Evolutionary conservation across 441 rosid genomes (phyloP), one percentile per base, ranked within the genome.

Genomic region (Syzygium syzygioides): DNA sequence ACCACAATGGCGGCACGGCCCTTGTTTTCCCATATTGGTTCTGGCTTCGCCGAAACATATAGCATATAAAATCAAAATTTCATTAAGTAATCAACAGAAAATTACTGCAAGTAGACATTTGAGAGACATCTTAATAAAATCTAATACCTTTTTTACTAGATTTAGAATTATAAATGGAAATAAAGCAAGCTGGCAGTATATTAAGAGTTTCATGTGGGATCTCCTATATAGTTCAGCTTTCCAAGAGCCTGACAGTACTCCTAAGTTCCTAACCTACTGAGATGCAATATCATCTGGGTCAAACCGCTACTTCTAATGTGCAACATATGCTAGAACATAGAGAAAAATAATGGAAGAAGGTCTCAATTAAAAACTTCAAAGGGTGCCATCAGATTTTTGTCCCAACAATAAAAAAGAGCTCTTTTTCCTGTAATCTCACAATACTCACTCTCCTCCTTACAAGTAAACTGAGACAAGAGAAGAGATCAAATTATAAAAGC

Each of bases 1-100:
- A 32, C 87, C 87, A 85, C 87, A 85, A 41, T 85, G 87, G 66
- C 55, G 15, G 52, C 87, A 85, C n/a, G 87, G 87, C 66, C 87
- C 87, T 85, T 56, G 52, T 57, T 85, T 85, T 85, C 37, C 48
- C 60, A 54, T 85, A 23, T 85, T 34, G 52, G 62, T 85, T 85
- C 45, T 85, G 23, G 50, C 59, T 85, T 57, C 19, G 4, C 66
- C 34, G 30, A 55, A 55, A 54, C 87, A 76, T 41, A 76, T 76
- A 23, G 83, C 53, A 41, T 12, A 76, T 41, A 41, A 76, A 76
- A 41, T 76, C 52, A 76, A 23, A 23, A 76, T 41, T 41, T 76
- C 52, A 76, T 23, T 26, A 25, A 76, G 53, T 76, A 76, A 76
- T 23, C n/a, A 76, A 41, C 52, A 23, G 52, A 41, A 48, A 76